Percentiles rank a stretch among this genome's conserved stretches.
Evolutionary conservation across 345 rosid species (phyloP).

Genomic region (Eutrema heterophyllum): DNA sequence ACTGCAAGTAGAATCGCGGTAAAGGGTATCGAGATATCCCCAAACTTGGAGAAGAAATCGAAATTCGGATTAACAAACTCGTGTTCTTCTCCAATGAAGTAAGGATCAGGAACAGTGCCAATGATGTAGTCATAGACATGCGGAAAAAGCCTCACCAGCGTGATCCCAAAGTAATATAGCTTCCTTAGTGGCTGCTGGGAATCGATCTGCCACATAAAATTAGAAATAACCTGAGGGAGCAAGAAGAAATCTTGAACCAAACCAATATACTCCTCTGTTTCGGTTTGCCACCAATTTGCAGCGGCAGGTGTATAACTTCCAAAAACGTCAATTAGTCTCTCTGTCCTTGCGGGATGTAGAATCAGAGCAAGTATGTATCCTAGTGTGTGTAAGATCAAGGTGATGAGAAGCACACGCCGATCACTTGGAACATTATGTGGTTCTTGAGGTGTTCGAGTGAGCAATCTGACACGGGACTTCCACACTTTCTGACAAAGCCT

Average conservation of each 20-base stretch:
- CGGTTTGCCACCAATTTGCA: conserved; percentile 48
- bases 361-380: conserved; percentile 55
- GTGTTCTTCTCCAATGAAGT: conserved; percentile 47
- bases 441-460: conserved; percentile 46
- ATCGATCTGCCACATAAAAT: conserved; percentile 66
- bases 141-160: conserved; percentile 68
- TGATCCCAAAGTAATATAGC: conserved; percentile 62
- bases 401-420: conserved; percentile 42
- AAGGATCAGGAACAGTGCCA: conserved; percentile 60
- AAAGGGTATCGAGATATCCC: conserved; percentile 67
- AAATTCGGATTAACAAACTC: conserved; percentile 67
- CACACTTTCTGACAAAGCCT: conserved; percentile 83
- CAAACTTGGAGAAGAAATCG: conserved; percentile 72
- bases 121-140: conserved; percentile 63
- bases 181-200: conserved; percentile 52
- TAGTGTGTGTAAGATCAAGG: conserved; percentile 43
- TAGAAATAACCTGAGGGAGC: conserved; percentile 83
- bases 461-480: conserved; percentile 65
- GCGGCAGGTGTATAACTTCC: not conserved
- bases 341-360: conserved; percentile 41
- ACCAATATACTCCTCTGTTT: conserved; percentile 81
- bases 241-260: conserved; percentile 84
- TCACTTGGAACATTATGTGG: conserved; percentile 68
- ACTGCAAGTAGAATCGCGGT: conserved; percentile 56
- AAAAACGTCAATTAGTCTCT: conserved; percentile 26